Percentiles rank a stretch among this genome's conserved stretches.
Conservation (phyloP, 768 basidiomycete genomes). For the Kwoniella europaea region DNA sequence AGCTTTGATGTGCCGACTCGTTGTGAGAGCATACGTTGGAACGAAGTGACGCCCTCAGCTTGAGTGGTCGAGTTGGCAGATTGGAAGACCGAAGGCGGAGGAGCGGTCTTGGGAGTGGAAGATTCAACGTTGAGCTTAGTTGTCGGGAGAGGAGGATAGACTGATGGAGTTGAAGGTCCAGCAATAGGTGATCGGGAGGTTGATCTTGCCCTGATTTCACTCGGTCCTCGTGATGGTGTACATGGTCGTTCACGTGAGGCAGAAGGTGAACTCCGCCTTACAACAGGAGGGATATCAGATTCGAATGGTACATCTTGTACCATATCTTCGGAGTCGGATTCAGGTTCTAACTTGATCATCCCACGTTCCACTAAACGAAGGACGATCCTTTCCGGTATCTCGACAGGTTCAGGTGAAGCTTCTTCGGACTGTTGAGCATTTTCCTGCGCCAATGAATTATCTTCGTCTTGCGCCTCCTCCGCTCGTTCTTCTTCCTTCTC, state of each 20-base stretch:
- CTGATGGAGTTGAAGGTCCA: constrained; percentile 2
- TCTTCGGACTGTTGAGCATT: neutral
- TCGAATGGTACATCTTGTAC: neutral
- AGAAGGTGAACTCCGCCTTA: neutral
- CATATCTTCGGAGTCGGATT: constrained; percentile 23
- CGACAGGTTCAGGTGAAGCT: constrained; percentile 11
- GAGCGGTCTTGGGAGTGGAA: constrained; percentile 2
- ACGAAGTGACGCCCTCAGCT: neutral
- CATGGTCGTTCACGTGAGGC: neutral
- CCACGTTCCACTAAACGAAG: constrained; percentile 17
- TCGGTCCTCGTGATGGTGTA: neutral
- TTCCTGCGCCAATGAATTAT: neutral
- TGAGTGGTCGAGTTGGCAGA: neutral
- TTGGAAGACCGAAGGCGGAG: neutral
- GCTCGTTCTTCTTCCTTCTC: constrained; percentile 4
- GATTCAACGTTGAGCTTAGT: neutral
- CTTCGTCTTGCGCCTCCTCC: neutral
- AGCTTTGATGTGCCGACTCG: constrained; percentile 6
- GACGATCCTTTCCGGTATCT: constrained; percentile 22
- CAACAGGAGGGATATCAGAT: neutral
- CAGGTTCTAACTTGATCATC: constrained; percentile 26
- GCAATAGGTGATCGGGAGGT: neutral
- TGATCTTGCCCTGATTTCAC: neutral
- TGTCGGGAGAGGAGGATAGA: neutral
- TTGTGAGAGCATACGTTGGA: neutral